These are phyloP conservation scores for Wickerhamomyces queroliae DNA, from an alignment of 805 yeast genomes.

Conservation along the genomic window DNA sequence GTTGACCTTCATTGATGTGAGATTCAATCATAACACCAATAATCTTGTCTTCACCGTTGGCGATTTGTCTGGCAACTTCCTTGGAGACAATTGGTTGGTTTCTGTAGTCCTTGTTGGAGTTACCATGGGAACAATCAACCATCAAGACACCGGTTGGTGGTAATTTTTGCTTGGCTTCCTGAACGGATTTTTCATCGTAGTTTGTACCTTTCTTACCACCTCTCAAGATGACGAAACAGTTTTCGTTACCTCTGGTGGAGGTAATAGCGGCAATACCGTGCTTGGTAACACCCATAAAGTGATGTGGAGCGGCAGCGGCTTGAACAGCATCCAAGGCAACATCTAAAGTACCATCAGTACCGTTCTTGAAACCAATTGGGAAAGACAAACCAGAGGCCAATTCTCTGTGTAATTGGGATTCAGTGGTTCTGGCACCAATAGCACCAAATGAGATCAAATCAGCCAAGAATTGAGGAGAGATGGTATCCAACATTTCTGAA, in stretches of 20 bases:
- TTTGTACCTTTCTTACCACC: slow-evolving; percentile 96
- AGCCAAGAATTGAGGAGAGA: slow-evolving; percentile 91
- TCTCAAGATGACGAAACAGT: slow-evolving; percentile 90
- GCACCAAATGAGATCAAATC: slow-evolving; percentile 94
- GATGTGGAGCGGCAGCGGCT: slow-evolving; percentile 90
- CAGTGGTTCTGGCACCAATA: slow-evolving; percentile 98
- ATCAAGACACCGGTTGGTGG: slow-evolving; percentile 49
- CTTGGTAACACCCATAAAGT: slow-evolving; percentile 95
- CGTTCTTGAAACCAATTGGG: slow-evolving; percentile 98
- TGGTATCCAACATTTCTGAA: slow-evolving; percentile 96
- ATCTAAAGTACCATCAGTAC: slow-evolving; percentile 91
- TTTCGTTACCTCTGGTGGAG: slow-evolving; percentile 90
- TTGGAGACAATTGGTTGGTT: slow-evolving; percentile 93
- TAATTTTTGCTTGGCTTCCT: slow-evolving; percentile 65
- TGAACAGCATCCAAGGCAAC: slow-evolving; percentile 93
- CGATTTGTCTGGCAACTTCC: slow-evolving; percentile 75
- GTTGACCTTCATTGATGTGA: slow-evolving; percentile 87
- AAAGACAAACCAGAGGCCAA: slow-evolving; percentile 96
- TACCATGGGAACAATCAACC: slow-evolving; percentile 99
- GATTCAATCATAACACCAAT: slow-evolving; percentile 97
- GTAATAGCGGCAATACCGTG: slow-evolving; percentile 96
- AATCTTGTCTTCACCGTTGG: slow-evolving; percentile 71
- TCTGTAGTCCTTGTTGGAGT: slow-evolving; percentile 87
- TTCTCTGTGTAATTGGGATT: slow-evolving; percentile 96
- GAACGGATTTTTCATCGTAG: slow-evolving; percentile 77